Base-by-base conservation (phyloP, 2,329 filamentous ascomycete species). In the Chaetomium sp. region DNA sequence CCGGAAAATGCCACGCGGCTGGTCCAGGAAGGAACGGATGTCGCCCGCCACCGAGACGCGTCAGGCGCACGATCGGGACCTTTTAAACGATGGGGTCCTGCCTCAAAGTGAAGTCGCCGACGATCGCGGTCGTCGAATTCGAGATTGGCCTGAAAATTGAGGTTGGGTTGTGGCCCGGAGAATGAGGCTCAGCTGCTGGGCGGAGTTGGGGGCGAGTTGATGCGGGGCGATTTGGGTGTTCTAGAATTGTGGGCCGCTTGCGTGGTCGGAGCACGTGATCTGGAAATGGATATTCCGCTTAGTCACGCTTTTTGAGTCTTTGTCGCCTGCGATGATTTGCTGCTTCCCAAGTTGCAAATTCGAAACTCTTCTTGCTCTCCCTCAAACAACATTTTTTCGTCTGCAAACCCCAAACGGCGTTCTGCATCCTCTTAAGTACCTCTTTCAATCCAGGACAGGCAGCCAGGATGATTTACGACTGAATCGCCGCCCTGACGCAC, bases 91-190 rank as follows among this genome's bases (percentile, higher is more conserved):
- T 53, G 34, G 9, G 9, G 10, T 33, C 45, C 46, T 56, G 49
- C 52, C 44, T 52, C 33, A 34, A 42, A 7, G 36, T 12, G n/a
- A n/a, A 37, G 11, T 47, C 9, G 47, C 41, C 55, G 49, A 14
- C 47, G 7, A 12, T 32, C 34, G 50, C 41, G 44, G 19, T 43
- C 49, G 9, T 44, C 34, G 48, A 42, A 43, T 49, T 19, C 40
- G 49, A 59, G 41, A 43, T 53, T 40, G 52, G 59, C 59, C 59
- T 61, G 47, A 61, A 55, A 56, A 48, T 33, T 54, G 58, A 61
- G 60, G 59, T 52, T 40, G 32, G 19, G 19, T 27, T 27, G 19
- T 27, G 40, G 37, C 9, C 10, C 12, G 7, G 33, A 45, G 45
- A 40, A 40, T 27, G 43, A 34, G 51, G 46, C 46, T 49, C 52